Evolutionary conservation across 2,329 filamentous ascomycete species (phyloP).

Genomic region (Beauveria rudraprayagi): DNA sequence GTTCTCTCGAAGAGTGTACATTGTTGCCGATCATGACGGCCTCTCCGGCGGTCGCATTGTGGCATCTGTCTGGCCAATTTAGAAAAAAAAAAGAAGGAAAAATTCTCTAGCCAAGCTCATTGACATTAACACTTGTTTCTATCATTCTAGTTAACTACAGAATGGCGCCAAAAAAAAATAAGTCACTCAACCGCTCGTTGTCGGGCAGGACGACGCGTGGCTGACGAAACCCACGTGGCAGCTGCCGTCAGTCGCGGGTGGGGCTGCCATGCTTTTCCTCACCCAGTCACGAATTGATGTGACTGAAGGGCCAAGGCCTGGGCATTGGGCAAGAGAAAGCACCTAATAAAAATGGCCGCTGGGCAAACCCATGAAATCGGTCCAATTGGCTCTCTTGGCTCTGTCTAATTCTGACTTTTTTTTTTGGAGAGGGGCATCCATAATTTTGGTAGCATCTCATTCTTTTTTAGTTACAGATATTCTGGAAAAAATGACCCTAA

Average conservation of each 20-base stretch:
- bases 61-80: too few species aligned
- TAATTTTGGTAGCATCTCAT: conserved; percentile 1
- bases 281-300: background rate
- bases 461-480: background rate
- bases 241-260: background rate
- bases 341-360: background rate
- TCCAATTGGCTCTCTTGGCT: background rate
- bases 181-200: too few species aligned
- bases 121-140: too few species aligned
- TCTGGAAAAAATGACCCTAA: background rate
- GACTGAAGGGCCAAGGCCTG: background rate
- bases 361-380: background rate
- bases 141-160: too few species aligned
- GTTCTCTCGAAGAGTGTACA: too few species aligned
- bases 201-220: background rate
- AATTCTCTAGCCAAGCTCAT: too few species aligned
- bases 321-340: background rate
- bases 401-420: background rate
- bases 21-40: too few species aligned
- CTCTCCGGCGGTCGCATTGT: too few species aligned
- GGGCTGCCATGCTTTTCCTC: background rate
- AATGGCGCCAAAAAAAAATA: too few species aligned
- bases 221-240: conserved; percentile 6
- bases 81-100: too few species aligned
- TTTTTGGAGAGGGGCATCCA: background rate